phyloP scores from a whole-genome alignment of 2,329 filamentous ascomycete species.

The Botrytis cinerea region DNA sequence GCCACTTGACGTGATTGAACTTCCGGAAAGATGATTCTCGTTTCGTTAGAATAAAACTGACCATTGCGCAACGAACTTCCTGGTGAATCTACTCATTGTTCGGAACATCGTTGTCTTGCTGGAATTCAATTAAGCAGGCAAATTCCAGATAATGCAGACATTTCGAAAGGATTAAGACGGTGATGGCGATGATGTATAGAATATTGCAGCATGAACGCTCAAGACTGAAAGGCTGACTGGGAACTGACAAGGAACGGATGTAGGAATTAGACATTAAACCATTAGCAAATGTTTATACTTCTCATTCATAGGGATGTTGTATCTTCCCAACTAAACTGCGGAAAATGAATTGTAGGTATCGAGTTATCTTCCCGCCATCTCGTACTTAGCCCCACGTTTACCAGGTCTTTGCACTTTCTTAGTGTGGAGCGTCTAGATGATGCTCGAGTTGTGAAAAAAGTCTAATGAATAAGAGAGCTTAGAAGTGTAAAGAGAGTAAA shows the following conservation, averaged over 20 bases:
- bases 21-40: not conserved
- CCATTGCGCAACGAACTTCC: not conserved
- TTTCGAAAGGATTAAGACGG: not conserved
- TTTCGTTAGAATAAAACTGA: not conserved
- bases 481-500: not conserved
- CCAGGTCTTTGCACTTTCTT: not conserved
- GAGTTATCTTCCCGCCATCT: not conserved
- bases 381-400: too few species aligned
- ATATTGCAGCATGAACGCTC: not conserved
- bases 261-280: not conserved
- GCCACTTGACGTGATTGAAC: not conserved
- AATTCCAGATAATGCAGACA: not conserved
- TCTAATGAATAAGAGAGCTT: not conserved
- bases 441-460: not conserved
- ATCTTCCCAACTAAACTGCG: not conserved
- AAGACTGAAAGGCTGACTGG: not conserved
- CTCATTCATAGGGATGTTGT: not conserved
- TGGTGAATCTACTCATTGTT: not conserved
- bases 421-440: not conserved
- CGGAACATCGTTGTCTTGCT: not conserved
- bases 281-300: not conserved
- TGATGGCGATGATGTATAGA: not conserved
- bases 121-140: not conserved
- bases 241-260: not conserved
- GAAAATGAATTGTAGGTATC: not conserved